phyloP scores from a whole-genome alignment of 2,329 filamentous ascomycete species.

The Aspergillus carbonarius region DNA sequence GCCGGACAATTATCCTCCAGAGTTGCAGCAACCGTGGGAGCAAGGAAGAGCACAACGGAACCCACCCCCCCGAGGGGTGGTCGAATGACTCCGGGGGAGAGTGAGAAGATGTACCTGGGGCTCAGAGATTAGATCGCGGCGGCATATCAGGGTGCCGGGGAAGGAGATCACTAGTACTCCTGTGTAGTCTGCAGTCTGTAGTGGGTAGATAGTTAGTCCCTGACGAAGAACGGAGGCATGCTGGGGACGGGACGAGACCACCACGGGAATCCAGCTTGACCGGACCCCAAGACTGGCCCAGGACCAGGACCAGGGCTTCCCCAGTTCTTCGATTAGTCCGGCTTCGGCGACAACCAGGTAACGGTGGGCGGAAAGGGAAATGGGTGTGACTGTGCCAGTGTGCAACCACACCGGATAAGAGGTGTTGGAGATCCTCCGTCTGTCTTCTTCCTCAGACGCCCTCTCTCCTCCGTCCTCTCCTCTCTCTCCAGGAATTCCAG shows the following conservation, averaged over 20 bases:
- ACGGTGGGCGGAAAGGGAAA: constrained; percentile 24
- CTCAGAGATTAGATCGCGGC: too few relatives aligned
- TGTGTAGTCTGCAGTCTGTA: too few relatives aligned
- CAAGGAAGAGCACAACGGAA: not conserved
- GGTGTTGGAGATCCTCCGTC: constrained; percentile 2
- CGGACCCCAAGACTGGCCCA: not conserved
- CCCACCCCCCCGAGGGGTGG: not conserved
- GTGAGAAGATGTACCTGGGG: too few relatives aligned
- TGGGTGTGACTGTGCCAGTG: constrained; percentile 7
- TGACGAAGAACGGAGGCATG: not conserved
- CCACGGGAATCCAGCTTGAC: not conserved
- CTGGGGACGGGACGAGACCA: not conserved
- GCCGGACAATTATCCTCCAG: not conserved
- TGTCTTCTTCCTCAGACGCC: constrained; percentile 1
- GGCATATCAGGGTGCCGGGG: not conserved
- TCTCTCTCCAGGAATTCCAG: constrained; percentile 7
- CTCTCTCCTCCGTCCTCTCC: constrained; percentile 8
- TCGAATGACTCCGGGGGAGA: not conserved
- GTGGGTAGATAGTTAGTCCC: too few relatives aligned
- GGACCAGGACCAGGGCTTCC: too few relatives aligned
- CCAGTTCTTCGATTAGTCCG: constrained; percentile 11
- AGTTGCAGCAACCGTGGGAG: not conserved
- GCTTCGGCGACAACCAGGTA: constrained; percentile 29
- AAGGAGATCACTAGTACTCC: not conserved
- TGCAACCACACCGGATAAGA: constrained; percentile 22